These are phyloP conservation scores for Linaria vulgaris DNA, from an alignment of 257 asterid genomes.

Conservation along the genomic window DNA sequence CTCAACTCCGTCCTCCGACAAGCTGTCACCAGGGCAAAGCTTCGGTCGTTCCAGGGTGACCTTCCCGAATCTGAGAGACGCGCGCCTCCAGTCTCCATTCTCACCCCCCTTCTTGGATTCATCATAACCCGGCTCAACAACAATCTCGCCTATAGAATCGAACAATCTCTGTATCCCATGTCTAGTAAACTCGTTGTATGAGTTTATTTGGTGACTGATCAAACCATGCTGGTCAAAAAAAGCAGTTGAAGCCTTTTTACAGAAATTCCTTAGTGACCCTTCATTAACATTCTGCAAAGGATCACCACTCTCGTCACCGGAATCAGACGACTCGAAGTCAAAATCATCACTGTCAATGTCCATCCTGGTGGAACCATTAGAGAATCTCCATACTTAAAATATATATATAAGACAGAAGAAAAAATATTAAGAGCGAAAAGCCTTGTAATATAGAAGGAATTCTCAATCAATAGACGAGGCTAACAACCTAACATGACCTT, in stretches of 20 bases:
- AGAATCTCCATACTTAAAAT: too few species aligned
- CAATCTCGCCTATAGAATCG: constrained; percentile 75
- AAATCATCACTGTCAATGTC: constrained; percentile 52
- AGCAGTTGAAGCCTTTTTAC: constrained; percentile 61
- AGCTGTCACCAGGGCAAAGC: constrained; percentile 64
- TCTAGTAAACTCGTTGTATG: constrained; percentile 67
- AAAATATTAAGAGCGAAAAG: too few species aligned
- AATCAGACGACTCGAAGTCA: constrained; percentile 40
- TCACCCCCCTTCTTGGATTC: constrained; percentile 76
- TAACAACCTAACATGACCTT: too few species aligned
- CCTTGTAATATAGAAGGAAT: too few species aligned
- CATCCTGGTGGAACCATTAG: constrained; percentile 35
- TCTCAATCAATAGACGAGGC: too few species aligned
- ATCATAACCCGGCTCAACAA: constrained; percentile 74
- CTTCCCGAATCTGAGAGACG: constrained; percentile 72
- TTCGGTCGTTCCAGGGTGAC: constrained; percentile 64
- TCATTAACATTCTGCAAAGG: constrained; percentile 48
- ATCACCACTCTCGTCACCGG: constrained; percentile 49
- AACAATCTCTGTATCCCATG: constrained; percentile 70
- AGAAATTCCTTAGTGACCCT: constrained; percentile 45
- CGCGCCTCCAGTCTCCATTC: constrained; percentile 83
- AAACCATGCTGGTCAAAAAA: constrained; percentile 79
- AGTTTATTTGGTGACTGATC: constrained; percentile 79
- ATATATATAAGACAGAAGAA: too few species aligned
- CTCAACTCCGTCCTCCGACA: constrained; percentile 45